Evolutionary conservation across 2,329 filamentous ascomycete genomes (phyloP).

Genomic region (Pyrenochaeta sp.): DNA sequence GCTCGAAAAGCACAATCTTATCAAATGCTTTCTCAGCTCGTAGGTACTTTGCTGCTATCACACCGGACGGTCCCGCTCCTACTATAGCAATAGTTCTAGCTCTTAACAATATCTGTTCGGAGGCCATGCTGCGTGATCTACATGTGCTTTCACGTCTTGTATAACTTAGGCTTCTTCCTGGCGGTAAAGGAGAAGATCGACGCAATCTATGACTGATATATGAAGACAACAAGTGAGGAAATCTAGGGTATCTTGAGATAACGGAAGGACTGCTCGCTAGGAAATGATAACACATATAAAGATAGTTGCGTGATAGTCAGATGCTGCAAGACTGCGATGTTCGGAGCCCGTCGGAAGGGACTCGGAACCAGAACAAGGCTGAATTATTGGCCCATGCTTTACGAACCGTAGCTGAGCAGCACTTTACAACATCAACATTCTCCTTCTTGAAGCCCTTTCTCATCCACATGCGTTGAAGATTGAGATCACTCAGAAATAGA

Average conservation of each 20-base stretch:
- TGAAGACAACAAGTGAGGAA: neutral
- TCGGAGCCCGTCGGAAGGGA: conserved; percentile 24
- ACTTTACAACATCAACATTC: neutral
- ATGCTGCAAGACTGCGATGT: conserved; percentile 7
- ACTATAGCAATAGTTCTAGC: conserved; percentile 76
- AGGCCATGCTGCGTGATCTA: conserved; percentile 10
- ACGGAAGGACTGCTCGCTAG: neutral
- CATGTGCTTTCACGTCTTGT: neutral
- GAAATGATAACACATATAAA: neutral
- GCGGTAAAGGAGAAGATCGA: neutral
- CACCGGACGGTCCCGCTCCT: conserved; percentile 81
- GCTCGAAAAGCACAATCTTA: conserved; percentile 81
- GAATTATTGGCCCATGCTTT: conserved; percentile 9
- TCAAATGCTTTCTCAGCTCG: conserved; percentile 74
- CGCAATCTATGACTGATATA: neutral
- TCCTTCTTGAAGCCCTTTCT: neutral
- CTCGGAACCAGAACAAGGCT: conserved; percentile 15
- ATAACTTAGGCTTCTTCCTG: neutral
- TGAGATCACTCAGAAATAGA: neutral
- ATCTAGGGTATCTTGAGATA: conserved; percentile 5
- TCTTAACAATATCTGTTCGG: conserved; percentile 31
- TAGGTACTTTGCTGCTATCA: conserved; percentile 81
- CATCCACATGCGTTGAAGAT: neutral
- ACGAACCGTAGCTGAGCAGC: neutral
- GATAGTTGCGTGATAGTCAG: neutral